Base-by-base conservation (phyloP, 2,329 filamentous ascomycete genomes). In the Nemania diffusa region DNA sequence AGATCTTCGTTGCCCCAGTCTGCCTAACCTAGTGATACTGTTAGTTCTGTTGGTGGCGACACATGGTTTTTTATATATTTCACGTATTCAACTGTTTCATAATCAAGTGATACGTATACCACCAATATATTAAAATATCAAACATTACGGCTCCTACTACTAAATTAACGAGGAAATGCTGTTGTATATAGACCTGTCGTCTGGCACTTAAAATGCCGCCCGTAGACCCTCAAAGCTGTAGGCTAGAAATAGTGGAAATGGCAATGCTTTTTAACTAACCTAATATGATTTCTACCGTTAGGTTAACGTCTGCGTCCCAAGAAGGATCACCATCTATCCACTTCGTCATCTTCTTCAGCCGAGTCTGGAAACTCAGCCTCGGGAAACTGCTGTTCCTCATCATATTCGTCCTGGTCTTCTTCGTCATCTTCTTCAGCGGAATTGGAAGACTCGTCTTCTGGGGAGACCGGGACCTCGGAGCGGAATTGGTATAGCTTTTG, bases 281-380 rank as follows among this genome's bases (percentile, higher is more conserved):
- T 11, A 13, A 4, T 8, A 24, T 2, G 3, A 15, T 8, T 20
- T 50, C 20, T 20, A 22, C 46, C 46, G 20, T 26, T 4, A 50
- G 6, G 6, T 2, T 26, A 15, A 8, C 22, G 2, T 20, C 5
- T 50, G 20, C 22, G 17, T n/a, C 17, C 13, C 7, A 17, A 24
- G 3, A 27, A 24, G 7, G 17, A 34, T 61, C 48, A 68, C 65
- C 58, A 68, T 32, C 52, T 37, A 42, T 70, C 62, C 13, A 52
- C 55, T 7, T 57, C 58, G 15, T 22, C 63, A 7, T 69, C 56
- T 42, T 71, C 69, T n/a, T 34, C 67, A 5, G 57, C 62, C 0
- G 64, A 69, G 2, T 67, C 69, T 9, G 69, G 69, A 15, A 69
- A 71, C 32, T 71, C 67, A 8, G 27, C 64, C 46, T 68, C 62